These are phyloP conservation scores for Podospora pseudoanserina DNA, from an alignment of 495 filamentous ascomycete genomes.

Conservation along the genomic window DNA sequence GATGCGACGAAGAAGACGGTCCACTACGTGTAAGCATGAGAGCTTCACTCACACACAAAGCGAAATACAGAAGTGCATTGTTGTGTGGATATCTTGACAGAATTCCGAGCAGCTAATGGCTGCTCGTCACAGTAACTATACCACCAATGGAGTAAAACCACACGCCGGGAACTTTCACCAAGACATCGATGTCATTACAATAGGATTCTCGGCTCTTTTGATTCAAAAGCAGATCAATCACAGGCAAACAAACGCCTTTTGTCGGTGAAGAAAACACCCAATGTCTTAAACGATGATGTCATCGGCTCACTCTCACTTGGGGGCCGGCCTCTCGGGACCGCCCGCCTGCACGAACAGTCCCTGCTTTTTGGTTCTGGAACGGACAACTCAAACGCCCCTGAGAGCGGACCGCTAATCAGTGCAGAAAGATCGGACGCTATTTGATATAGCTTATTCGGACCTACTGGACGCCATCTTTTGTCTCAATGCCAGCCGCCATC, in stretches of 20 bases:
- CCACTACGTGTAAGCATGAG: not conserved
- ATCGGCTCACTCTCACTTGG: not conserved
- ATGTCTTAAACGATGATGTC: conserved; percentile 9
- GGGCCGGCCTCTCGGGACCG: conserved; percentile 6
- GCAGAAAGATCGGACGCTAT: not conserved
- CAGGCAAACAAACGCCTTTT: not conserved
- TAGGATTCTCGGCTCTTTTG: not conserved
- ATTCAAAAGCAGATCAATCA: not conserved
- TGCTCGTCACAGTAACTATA: too few species aligned
- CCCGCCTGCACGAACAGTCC: not conserved
- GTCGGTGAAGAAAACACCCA: not conserved
- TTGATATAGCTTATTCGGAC: not conserved
- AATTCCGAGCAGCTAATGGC: too few species aligned
- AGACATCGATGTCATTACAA: not conserved
- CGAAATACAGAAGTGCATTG: too few species aligned
- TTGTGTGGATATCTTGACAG: too few species aligned
- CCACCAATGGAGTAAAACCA: too few species aligned
- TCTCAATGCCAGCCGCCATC: not conserved
- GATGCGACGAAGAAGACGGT: not conserved
- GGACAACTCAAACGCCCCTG: not conserved
- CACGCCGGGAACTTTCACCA: too few species aligned
- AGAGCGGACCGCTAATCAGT: not conserved
- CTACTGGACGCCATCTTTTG: not conserved
- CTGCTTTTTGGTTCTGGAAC: not conserved
- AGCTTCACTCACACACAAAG: too few species aligned